Evolutionary conservation across 441 rosid genomes (phyloP).

Genomic region (Gossypium lobatum): DNA sequence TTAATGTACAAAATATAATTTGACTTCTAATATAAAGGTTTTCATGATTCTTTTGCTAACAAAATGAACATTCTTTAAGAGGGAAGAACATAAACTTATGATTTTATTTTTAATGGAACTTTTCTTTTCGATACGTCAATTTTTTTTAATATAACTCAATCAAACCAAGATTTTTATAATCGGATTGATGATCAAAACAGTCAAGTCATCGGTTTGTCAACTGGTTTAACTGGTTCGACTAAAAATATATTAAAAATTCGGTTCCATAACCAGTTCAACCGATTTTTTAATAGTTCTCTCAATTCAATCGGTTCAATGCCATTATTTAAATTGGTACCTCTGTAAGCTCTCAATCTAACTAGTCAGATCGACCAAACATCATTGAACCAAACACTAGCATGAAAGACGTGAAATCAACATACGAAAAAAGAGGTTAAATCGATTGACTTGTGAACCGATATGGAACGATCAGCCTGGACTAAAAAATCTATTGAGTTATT

Average conservation of each 20-base stretch:
- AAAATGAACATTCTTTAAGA: too few species aligned
- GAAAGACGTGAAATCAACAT: neutral
- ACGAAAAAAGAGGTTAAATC: neutral
- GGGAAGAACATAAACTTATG: too few species aligned
- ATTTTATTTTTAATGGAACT: neutral
- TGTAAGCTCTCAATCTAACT: neutral
- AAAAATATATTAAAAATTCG: too few species aligned
- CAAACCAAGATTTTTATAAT: neutral
- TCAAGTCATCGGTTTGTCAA: too few species aligned
- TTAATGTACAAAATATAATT: too few species aligned
- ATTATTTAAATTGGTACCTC: neutral
- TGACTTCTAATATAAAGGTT: too few species aligned
- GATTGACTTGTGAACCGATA: neutral
- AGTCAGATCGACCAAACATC: neutral
- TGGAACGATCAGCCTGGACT: neutral
- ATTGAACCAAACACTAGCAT: neutral
- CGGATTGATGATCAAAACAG: neutral
- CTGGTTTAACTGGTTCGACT: neutral
- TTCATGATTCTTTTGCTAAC: too few species aligned
- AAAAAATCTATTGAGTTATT: too few species aligned
- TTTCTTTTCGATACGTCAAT: too few species aligned
- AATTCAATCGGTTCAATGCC: neutral
- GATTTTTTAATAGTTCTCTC: neutral
- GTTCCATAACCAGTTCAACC: neutral
- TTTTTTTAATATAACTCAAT: neutral